Base-by-base conservation (phyloP, 768 basidiomycete genomes). In the Hygrophoropsis aurantiaca region DNA sequence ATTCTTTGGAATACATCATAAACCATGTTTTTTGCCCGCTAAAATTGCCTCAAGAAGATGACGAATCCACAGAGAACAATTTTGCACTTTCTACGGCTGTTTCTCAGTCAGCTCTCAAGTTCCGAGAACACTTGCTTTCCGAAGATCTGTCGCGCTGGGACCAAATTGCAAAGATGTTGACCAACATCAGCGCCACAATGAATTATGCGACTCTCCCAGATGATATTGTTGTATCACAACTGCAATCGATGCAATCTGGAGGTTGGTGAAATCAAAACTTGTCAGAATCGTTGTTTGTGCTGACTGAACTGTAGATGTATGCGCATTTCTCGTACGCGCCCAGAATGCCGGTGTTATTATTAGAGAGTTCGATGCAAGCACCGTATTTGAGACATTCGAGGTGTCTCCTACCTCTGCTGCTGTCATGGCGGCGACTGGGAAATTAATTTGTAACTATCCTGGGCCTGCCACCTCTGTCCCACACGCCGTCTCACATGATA, bases 261-360 rank as follows among this genome's bases (percentile, higher is more conserved):
- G 27, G 27, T n/a, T n/a, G n/a, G n/a, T n/a, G n/a, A n/a, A n/a
- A n/a, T n/a, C n/a, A n/a, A n/a, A n/a, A n/a, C n/a, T n/a, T n/a
- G n/a, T 30, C 27, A 30, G 27, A 13, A 38, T 8, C 15, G 11
- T 8, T 16, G 6, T 2, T 16, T 11, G 1, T 30, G 11, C 27
- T 52, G 13, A 54, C 11, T 35, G 27, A 16, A 21, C 18, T 3
- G 0, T 33, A 78, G 75, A 70, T 44, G 55, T 62, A n/a, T 39
- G 73, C 5, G 56, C 58, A 11, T 56, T 77, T 34, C 64, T 64
- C 10, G 61, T 78, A 18, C 61, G 58, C n/a, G 58, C 58, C 4
- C 77, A 77, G 43, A 74, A 75, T 41, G 71, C 75, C 2, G 74
- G 61, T 15, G 26, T 78, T 4, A 58, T 78, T 13, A 33, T 74